phyloP scores from a whole-genome alignment of 495 filamentous ascomycete species.

The Choiromyces venosus region DNA sequence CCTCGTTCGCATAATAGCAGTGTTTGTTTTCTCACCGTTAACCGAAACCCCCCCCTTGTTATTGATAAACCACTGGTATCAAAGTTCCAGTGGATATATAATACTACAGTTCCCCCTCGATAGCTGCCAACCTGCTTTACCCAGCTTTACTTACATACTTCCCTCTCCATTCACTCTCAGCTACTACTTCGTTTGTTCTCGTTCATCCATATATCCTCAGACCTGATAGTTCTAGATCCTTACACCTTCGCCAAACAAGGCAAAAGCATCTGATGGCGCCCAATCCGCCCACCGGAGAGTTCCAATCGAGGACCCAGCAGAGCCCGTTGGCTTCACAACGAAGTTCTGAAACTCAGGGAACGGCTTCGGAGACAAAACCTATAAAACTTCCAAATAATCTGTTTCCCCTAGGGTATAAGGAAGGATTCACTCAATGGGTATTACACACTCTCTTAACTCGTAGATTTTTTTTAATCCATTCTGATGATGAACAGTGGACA shows the following conservation, averaged over 20 bases:
- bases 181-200: background rate
- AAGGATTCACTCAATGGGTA: slow-evolving; percentile 90
- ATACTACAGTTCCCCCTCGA: background rate
- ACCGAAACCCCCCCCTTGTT: background rate
- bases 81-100: background rate
- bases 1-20: background rate
- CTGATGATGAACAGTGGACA: slow-evolving; percentile 60
- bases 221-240: slow-evolving; percentile 13
- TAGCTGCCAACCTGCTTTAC: background rate
- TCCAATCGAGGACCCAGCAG: slow-evolving; percentile 46
- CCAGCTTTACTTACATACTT: background rate
- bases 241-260: slow-evolving; percentile 1
- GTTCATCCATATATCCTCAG: slow-evolving; percentile 24
- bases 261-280: slow-evolving; percentile 15
- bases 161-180: background rate
- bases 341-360: slow-evolving; percentile 42
- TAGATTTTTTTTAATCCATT: background rate
- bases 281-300: slow-evolving; percentile 38
- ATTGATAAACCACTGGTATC: background rate
- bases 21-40: background rate
- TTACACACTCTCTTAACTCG: slow-evolving; percentile 36
- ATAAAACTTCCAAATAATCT: slow-evolving; percentile 31
- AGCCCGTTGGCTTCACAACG: slow-evolving; percentile 52
- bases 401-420: slow-evolving; percentile 86
- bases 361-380: slow-evolving; percentile 38